Evolutionary conservation across 306 rosid genomes (phyloP).

Genomic region (Vigna mungo): DNA sequence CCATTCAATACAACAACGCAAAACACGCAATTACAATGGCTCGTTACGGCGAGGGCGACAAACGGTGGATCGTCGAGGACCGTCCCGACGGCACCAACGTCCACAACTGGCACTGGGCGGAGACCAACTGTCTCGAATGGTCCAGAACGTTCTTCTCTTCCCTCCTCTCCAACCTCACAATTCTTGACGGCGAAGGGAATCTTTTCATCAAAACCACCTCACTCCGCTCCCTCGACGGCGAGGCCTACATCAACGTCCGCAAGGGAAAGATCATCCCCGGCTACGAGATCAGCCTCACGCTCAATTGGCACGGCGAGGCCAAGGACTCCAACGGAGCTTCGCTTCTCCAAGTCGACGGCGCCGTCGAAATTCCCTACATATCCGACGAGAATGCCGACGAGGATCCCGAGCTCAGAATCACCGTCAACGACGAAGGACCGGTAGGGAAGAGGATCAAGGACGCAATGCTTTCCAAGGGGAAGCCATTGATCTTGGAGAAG

Average conservation of each 20-base stretch:
- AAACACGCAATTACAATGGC: neutral
- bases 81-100: conserved; percentile 94
- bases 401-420: conserved; percentile 83
- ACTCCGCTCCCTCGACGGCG: conserved; percentile 75
- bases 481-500: conserved; percentile 78
- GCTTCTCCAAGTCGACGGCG: conserved; percentile 73
- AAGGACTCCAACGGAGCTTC: conserved; percentile 65
- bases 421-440: conserved; percentile 83
- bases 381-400: conserved; percentile 96
- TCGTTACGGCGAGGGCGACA: conserved; percentile 87
- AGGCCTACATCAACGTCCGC: conserved; percentile 89
- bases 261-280: conserved; percentile 96
- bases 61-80: conserved; percentile 97
- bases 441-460: conserved; percentile 80
- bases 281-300: conserved; percentile 71
- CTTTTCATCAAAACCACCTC: conserved; percentile 63
- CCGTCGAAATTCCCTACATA: conserved; percentile 86
- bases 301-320: conserved; percentile 91
- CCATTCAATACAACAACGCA: neutral
- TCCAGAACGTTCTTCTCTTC: conserved; percentile 64
- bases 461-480: conserved; percentile 77
- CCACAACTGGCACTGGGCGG: conserved; percentile 99
- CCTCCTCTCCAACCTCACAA: conserved; percentile 66
- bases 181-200: conserved; percentile 76
- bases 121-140: conserved; percentile 93